Evolutionary conservation across 2,329 filamentous ascomycete genomes (phyloP).

Genomic region (Lasiodiplodia citricola): DNA sequence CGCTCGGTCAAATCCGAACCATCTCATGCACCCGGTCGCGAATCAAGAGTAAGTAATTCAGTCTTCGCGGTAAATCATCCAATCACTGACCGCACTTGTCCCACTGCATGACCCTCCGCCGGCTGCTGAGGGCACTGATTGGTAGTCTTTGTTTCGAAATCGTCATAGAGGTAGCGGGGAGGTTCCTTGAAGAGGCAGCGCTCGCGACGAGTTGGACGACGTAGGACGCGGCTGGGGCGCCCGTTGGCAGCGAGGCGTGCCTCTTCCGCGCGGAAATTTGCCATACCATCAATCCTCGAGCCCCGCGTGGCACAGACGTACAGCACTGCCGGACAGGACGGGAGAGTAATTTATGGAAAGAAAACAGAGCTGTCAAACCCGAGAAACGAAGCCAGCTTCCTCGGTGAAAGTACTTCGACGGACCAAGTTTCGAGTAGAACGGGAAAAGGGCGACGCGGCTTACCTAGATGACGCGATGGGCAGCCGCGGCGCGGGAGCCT

Average conservation of each 20-base stretch:
- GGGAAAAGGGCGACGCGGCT: neutral
- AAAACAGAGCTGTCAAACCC: neutral
- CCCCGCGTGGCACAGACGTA: neutral
- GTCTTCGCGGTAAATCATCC: neutral
- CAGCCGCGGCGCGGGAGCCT: neutral
- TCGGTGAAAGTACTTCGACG: neutral
- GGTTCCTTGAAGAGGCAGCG: neutral
- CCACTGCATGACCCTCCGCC: neutral
- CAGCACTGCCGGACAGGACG: neutral
- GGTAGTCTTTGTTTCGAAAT: neutral
- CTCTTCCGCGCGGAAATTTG: neutral
- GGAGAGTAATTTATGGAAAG: neutral
- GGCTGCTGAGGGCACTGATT: neutral
- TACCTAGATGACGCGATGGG: neutral
- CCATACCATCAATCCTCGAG: conserved; percentile 11
- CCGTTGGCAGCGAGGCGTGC: neutral
- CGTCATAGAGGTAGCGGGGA: neutral
- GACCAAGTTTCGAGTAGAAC: neutral
- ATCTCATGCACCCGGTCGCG: neutral
- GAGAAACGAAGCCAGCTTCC: neutral
- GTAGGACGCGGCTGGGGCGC: conserved; percentile 2
- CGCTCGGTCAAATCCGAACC: neutral
- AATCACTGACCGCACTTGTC: neutral
- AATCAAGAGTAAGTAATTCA: neutral
- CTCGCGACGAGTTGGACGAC: neutral